A percentile compares a stretch with the other conserved stretches of the same genome.
phyloP scores from a whole-genome alignment of 2,329 filamentous ascomycete species.

The Volutella citrinella region DNA sequence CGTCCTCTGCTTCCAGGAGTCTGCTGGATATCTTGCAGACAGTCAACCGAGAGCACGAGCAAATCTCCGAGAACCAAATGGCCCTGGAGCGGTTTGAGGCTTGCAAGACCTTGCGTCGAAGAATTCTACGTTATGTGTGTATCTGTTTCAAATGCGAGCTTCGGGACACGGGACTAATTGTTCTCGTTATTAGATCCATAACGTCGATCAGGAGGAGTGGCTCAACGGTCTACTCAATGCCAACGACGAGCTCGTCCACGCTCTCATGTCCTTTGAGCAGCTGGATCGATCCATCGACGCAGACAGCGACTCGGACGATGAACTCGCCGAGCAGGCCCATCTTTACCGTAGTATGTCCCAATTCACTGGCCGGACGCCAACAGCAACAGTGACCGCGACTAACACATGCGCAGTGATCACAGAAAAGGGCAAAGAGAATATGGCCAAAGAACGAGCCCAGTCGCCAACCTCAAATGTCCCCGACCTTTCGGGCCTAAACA shows the following conservation, averaged over 20 bases:
- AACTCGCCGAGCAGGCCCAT: constrained; percentile 63
- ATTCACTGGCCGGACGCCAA: too few relatives aligned
- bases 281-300: constrained; percentile 82
- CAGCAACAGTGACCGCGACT: too few relatives aligned
- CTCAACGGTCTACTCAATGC: constrained; percentile 87
- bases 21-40: constrained; percentile 82
- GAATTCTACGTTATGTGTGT: constrained; percentile 77
- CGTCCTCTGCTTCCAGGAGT: constrained; percentile 88
- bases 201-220: constrained; percentile 87
- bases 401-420: constrained; percentile 56
- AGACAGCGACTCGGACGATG: constrained; percentile 69
- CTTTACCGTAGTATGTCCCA: constrained; percentile 56
- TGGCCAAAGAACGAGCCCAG: constrained; percentile 36
- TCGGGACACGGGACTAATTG: too few relatives aligned
- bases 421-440: constrained; percentile 48
- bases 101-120: constrained; percentile 81
- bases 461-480: constrained; percentile 34
- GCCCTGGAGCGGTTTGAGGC: constrained; percentile 76
- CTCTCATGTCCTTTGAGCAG: constrained; percentile 91
- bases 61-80: constrained; percentile 78
- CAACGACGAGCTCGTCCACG: constrained; percentile 92
- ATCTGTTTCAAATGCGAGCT: background rate
- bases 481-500: constrained; percentile 37
- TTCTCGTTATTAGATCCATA: constrained; percentile 81
- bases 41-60: constrained; percentile 85